These are phyloP conservation scores for Pilobolus umbonatus DNA, from an alignment of 192 early-diverging fungal species.

Conservation along the genomic window DNA sequence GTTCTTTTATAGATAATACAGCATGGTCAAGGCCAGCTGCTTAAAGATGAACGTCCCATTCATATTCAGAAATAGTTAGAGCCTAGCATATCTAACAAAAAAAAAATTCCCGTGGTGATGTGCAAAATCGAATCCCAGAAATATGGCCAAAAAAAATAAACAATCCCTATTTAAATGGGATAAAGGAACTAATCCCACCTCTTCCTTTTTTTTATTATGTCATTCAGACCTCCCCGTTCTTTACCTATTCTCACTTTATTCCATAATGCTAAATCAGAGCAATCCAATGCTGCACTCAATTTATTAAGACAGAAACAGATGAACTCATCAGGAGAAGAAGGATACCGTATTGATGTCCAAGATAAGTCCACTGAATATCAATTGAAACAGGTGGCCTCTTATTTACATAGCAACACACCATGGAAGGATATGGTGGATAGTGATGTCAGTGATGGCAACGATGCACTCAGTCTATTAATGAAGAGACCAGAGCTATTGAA, in stretches of 20 bases:
- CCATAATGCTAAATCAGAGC: slow-evolving; percentile 21
- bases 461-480: slow-evolving; percentile 8
- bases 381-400: slow-evolving; percentile 17
- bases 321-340: slow-evolving; percentile 3
- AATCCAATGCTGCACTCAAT: slow-evolving; percentile 13
- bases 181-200: background rate
- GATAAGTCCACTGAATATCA: slow-evolving; percentile 23
- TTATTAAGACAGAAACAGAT: slow-evolving; percentile 10
- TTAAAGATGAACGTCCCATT: no score
- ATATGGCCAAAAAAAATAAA: no score
- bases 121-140: background rate
- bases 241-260: slow-evolving; percentile 33
- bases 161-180: no score
- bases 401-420: slow-evolving; percentile 8
- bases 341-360: slow-evolving; percentile 23
- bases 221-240: slow-evolving; percentile 22
- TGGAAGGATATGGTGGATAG: slow-evolving; percentile 22
- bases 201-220: slow-evolving; percentile 16
- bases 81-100: background rate
- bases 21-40: no score
- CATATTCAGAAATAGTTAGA: background rate
- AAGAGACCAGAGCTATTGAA: slow-evolving; percentile 12
- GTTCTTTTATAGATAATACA: no score
- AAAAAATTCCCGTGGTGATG: background rate
- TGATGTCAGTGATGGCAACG: slow-evolving; percentile 1